Conservation (phyloP, 2,329 filamentous ascomycete genomes). For the Fusarium sp. region DNA sequence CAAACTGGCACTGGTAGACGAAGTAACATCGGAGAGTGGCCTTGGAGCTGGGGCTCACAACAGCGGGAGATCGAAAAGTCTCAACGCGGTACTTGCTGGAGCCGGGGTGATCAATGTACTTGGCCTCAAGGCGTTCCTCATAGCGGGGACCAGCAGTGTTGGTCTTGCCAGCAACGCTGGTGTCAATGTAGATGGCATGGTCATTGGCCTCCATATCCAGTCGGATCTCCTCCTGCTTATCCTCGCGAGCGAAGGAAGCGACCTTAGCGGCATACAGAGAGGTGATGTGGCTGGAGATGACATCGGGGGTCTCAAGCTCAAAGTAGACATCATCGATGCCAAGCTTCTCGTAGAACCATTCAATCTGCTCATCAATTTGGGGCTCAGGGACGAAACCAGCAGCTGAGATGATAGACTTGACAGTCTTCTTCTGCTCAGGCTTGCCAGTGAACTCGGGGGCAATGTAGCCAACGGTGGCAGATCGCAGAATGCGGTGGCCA, state of each 20-base stretch:
- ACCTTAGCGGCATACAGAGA: slow-evolving; percentile 97
- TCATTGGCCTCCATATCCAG: slow-evolving; percentile 94
- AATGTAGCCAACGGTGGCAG: slow-evolving; percentile 91
- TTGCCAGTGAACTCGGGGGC: slow-evolving; percentile 95
- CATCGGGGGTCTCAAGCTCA: slow-evolving; percentile 83
- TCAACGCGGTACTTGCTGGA: slow-evolving; percentile 87
- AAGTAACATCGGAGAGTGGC: slow-evolving; percentile 96
- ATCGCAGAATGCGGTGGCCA: slow-evolving; percentile 79
- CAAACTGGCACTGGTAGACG: slow-evolving; percentile 95
- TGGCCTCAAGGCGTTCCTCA: slow-evolving; percentile 91
- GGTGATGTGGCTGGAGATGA: slow-evolving; percentile 92
- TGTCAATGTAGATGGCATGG: slow-evolving; percentile 98
- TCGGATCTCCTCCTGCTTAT: slow-evolving; percentile 93
- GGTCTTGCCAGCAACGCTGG: slow-evolving; percentile 86
- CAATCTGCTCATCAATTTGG: slow-evolving; percentile 84
- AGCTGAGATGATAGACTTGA: slow-evolving; percentile 80
- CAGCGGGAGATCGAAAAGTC: slow-evolving; percentile 91
- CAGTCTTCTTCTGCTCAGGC: slow-evolving; percentile 85
- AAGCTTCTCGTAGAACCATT: slow-evolving; percentile 97
- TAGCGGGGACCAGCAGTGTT: slow-evolving; percentile 84
- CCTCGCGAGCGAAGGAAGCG: slow-evolving; percentile 89
- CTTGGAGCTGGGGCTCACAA: slow-evolving; percentile 75
- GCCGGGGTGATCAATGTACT: slow-evolving; percentile 87
- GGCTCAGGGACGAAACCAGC: slow-evolving; percentile 86
- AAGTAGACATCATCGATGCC: slow-evolving; percentile 99